phyloP scores from a whole-genome alignment of 169 alveolate species.

The Eimeria acervulina region DNA sequence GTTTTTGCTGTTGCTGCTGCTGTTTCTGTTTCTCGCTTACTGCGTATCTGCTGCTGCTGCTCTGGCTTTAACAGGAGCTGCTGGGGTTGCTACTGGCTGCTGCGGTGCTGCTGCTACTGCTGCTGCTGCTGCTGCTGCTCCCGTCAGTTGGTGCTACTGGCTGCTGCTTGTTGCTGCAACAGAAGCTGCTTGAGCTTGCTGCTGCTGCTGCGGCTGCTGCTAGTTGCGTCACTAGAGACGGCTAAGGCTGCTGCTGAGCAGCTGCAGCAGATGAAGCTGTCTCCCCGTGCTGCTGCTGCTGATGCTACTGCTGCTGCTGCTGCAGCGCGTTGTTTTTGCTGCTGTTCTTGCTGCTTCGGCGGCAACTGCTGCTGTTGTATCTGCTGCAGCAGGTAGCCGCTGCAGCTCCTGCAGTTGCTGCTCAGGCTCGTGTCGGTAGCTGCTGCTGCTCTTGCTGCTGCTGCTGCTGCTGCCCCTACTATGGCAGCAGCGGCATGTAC shows the following conservation, averaged over 20 bases:
- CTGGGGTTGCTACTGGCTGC: background rate
- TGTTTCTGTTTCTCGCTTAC: no score
- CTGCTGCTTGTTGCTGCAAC: no score
- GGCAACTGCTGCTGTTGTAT: background rate
- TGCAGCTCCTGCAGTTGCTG: background rate
- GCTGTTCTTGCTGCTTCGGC: background rate
- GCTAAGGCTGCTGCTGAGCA: background rate
- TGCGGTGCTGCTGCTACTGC: no score
- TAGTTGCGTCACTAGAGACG: background rate
- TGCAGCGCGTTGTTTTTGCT: background rate
- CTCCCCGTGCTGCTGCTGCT: no score
- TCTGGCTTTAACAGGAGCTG: background rate
- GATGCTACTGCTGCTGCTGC: background rate
- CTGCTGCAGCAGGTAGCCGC: background rate
- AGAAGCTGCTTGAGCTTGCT: no score
- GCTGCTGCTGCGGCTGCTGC: background rate
- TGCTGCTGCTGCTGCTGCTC: background rate
- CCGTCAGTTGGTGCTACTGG: background rate
- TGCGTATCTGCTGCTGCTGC: background rate
- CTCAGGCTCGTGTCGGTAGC: background rate
- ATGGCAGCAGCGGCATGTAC: no score
- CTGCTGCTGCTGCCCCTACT: no score
- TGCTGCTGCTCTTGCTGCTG: slow-evolving; percentile 1
- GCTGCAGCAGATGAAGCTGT: background rate
- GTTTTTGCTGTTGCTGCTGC: background rate